These are phyloP conservation scores for Cotoneaster glaucophyllus DNA, from an alignment of 306 rosid species.

Conservation along the genomic window DNA sequence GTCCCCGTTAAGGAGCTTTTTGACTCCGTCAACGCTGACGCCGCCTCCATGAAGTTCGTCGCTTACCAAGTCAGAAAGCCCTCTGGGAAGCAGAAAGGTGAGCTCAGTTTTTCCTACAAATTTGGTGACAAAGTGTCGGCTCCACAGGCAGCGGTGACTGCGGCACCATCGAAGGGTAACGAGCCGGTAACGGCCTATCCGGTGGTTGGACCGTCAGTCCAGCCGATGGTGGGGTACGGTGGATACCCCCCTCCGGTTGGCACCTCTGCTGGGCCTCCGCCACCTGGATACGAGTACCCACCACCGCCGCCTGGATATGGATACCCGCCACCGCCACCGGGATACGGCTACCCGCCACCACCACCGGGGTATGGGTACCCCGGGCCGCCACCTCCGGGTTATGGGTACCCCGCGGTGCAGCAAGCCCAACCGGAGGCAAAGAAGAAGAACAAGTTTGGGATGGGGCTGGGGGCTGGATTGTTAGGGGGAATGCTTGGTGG, in stretches of 20 bases:
- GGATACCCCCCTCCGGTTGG: background rate
- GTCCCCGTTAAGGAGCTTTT: constrained; percentile 59
- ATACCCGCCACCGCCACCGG: background rate
- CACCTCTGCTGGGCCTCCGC: background rate
- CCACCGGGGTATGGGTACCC: constrained; percentile 28
- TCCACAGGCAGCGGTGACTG: background rate
- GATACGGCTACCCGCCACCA: constrained; percentile 17
- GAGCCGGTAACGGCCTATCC: constrained; percentile 26
- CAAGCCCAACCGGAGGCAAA: constrained; percentile 1
- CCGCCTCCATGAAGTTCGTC: constrained; percentile 18
- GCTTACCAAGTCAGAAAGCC: constrained; percentile 51
- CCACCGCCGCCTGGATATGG: background rate
- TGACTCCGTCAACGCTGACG: constrained; percentile 22
- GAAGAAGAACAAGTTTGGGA: constrained; percentile 47
- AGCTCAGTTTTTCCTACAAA: constrained; percentile 40
- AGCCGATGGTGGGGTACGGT: background rate
- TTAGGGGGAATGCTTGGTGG: constrained; percentile 76
- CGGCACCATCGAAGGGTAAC: background rate
- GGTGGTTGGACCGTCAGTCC: constrained; percentile 20
- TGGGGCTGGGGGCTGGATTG: constrained; percentile 83
- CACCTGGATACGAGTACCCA: background rate
- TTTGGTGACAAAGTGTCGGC: constrained; percentile 10
- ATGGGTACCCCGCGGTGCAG: constrained; percentile 41
- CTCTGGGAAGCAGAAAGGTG: constrained; percentile 54
- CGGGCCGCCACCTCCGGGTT: constrained; percentile 12